Conservation (phyloP, 225 moss, liverwort and hornwort species). For the Polytrichum formosum region DNA sequence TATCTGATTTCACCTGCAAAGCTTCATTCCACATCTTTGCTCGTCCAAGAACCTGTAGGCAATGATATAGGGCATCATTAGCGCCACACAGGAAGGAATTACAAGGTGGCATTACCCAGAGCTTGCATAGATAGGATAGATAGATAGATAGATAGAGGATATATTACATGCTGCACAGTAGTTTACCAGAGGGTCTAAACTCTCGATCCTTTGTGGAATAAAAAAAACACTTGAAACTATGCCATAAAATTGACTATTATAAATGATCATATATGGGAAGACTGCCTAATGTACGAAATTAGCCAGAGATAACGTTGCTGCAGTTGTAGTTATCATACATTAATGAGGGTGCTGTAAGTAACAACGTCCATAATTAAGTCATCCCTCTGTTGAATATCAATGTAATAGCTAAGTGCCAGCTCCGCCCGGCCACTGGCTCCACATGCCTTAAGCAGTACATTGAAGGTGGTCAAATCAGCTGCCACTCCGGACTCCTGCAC, state of each 20-base stretch:
- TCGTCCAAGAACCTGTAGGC: constrained; percentile 75
- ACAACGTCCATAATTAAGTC: constrained; percentile 52
- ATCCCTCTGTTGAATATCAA: constrained; percentile 29
- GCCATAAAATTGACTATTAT: too few species aligned
- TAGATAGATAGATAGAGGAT: too few species aligned
- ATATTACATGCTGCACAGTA: too few species aligned
- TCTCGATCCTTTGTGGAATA: too few species aligned
- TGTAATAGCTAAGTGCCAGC: constrained; percentile 46
- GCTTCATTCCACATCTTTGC: constrained; percentile 85
- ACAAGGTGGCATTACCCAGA: neutral
- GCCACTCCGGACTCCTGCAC: constrained; percentile 61
- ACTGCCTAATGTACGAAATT: too few species aligned
- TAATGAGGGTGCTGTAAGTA: constrained; percentile 59
- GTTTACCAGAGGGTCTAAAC: too few species aligned
- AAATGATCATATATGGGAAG: too few species aligned
- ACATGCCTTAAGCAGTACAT: constrained; percentile 63
- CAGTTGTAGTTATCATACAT: constrained; percentile 19
- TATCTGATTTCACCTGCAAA: constrained; percentile 76
- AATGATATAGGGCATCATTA: constrained; percentile 20
- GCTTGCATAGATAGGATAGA: too few species aligned
- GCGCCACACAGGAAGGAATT: neutral
- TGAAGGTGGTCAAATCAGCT: constrained; percentile 56
- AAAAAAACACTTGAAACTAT: too few species aligned
- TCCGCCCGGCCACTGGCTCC: constrained; percentile 49
- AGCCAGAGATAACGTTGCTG: too few species aligned